These are phyloP conservation scores for Citrullus amarus DNA, from an alignment of 306 rosid species.

Conservation along the genomic window DNA sequence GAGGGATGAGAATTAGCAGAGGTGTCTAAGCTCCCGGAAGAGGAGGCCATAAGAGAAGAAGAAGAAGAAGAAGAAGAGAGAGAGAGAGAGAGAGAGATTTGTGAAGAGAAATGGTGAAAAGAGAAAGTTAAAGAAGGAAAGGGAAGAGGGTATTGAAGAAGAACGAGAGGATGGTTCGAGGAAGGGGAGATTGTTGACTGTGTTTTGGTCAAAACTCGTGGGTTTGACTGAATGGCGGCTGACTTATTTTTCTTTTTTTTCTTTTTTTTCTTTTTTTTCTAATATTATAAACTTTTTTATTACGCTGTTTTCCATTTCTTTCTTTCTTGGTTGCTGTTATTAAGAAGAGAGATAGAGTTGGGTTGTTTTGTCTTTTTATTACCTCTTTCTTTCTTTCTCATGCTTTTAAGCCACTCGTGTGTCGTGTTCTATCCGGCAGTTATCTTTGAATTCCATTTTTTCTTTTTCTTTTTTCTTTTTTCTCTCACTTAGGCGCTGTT, in stretches of 20 bases:
- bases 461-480: not conserved
- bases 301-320: not conserved
- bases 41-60: constrained; percentile 27
- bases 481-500: not conserved
- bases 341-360: not conserved
- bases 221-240: constrained; percentile 76
- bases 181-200: constrained; percentile 22
- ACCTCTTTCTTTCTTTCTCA: not conserved
- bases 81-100: not conserved
- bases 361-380: not conserved
- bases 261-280: not conserved
- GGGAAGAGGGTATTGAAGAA: not conserved
- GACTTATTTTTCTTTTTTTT: not conserved
- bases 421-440: constrained; percentile 5
- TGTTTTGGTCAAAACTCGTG: constrained; percentile 47
- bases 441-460: not conserved
- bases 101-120: constrained; percentile 9
- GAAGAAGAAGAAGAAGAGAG: not conserved
- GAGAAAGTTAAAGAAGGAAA: not conserved
- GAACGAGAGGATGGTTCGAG: constrained; percentile 26
- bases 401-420: not conserved
- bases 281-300: not conserved
- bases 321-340: not conserved
- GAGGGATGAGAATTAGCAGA: constrained; percentile 38
- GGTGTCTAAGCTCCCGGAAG: constrained; percentile 53